phyloP scores from a whole-genome alignment of 2,329 filamentous ascomycete genomes.

The Fusarium lyarnte region DNA sequence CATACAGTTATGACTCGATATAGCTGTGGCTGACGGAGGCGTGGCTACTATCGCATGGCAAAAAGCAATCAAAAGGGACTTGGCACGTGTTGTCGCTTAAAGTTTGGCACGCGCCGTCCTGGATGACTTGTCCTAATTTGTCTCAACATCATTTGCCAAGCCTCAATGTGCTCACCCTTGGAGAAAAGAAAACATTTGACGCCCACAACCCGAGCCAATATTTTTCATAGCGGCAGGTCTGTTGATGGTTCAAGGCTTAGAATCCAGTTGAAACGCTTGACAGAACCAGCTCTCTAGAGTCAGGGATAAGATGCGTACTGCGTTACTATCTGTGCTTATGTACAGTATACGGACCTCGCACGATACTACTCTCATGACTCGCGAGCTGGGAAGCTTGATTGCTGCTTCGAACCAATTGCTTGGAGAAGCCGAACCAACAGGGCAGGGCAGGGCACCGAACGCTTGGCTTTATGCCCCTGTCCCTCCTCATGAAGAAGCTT shows the following conservation, averaged over 20 bases:
- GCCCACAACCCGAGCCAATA: neutral
- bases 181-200: conserved; percentile 13
- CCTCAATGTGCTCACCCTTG: conserved; percentile 4
- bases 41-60: conserved; percentile 26
- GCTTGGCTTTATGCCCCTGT: conserved; percentile 34
- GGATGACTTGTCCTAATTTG: conserved; percentile 26
- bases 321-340: neutral
- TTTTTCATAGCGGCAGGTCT: conserved; percentile 10
- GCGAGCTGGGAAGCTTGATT: conserved; percentile 29
- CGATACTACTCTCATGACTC: conserved; percentile 20
- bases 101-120: conserved; percentile 39
- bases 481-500: conserved; percentile 36
- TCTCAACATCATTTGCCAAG: conserved; percentile 31
- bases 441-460: conserved; percentile 30
- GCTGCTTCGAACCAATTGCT: conserved; percentile 22
- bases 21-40: conserved; percentile 36
- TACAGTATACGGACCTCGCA: conserved; percentile 13
- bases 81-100: conserved; percentile 43
- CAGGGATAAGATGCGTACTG: conserved; percentile 7
- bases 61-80: conserved; percentile 36
- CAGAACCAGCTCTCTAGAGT: neutral
- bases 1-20: conserved; percentile 26
- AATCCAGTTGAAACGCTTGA: conserved; percentile 21
- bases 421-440: conserved; percentile 13
- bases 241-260: neutral